Base-by-base conservation (phyloP, 179 eudicot species). In the Beta corolliflora region DNA sequence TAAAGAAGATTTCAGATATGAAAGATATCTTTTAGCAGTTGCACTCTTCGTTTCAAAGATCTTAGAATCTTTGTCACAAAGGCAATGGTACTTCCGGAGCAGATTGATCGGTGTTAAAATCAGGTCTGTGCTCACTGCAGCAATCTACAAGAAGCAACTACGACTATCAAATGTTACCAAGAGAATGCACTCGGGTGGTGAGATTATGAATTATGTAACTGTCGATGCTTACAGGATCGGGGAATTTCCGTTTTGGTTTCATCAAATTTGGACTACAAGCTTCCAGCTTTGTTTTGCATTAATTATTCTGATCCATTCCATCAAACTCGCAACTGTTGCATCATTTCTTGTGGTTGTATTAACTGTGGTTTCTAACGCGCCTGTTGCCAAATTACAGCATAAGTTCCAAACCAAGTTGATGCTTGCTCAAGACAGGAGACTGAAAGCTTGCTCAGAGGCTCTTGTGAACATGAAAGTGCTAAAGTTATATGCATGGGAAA, bases 401-500 rank as follows among this genome's bases (percentile, higher is more conserved):
- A 88, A 80, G 87, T 92, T 85, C 82, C 96, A 93, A 68, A 80
- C 85, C 7, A 89, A 84, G 86, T 89, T 93, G 10, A 93, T 93
- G 97, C 84, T 73, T 72, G 94, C 96, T 23, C 96, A 94, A 84
- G 96, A 94, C 77, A 88, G 79, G 71, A 82, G 94, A 80, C 85
- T 94, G 7, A 93, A 90, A 82, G 88, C 88, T 45, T 84, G 60
- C 61, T 81, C 90, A 0, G 98, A 94, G 81, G 94, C 96, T 65
- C 93, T 94, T 3, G 86, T 91, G 80, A 93, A 90, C 83, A 94
- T 93, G 96, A 94, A 93, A 85, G 94, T 94, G 75, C 84, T 94
- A 56, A 94, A 94, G 74, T 61, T 92, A 19, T 91, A 94, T 82
- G 97, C 96, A 0, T 94, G 98, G 98, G 98, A 92, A 75, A 89